A percentile compares a stretch with the other conserved stretches of the same genome.
Conservation (phyloP, 768 basidiomycete genomes). For the Lentinula sp. region DNA sequence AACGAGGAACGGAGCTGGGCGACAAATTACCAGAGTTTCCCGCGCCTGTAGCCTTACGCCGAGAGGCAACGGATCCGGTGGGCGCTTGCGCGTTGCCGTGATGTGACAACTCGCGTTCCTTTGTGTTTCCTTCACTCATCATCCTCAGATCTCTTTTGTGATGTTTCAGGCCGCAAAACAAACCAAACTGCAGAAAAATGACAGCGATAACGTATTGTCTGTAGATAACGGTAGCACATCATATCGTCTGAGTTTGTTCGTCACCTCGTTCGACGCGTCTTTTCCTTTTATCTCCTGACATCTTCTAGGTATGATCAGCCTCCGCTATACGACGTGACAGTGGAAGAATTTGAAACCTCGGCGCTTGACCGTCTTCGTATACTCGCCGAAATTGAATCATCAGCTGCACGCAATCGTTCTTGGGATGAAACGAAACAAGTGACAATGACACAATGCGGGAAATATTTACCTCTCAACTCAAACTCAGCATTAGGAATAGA, state of each 20-base stretch:
- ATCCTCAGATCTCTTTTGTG: not conserved
- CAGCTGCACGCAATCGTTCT: constrained; percentile 75
- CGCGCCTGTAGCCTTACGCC: too few species aligned
- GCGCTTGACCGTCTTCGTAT: constrained; percentile 86
- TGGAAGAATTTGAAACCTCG: constrained; percentile 92
- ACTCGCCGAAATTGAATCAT: constrained; percentile 88
- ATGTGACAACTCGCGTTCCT: not conserved
- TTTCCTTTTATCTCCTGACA: not conserved
- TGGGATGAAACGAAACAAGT: constrained; percentile 71
- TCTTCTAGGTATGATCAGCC: constrained; percentile 76
- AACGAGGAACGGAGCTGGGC: too few species aligned
- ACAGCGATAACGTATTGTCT: constrained; percentile 17
- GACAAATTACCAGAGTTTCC: too few species aligned
- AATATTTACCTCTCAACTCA: constrained; percentile 69
- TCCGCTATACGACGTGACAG: constrained; percentile 81
- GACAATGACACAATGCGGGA: constrained; percentile 56
- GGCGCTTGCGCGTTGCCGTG: not conserved
- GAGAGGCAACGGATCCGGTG: not conserved
- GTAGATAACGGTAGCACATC: constrained; percentile 45
- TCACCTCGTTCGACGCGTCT: constrained; percentile 5
- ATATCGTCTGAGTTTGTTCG: constrained; percentile 76
- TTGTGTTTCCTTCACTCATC: not conserved
- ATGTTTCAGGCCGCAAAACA: constrained; percentile 5
- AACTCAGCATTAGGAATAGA: constrained; percentile 44
- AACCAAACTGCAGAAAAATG: not conserved